Evolutionary conservation across 805 yeast genomes (phyloP).

Genomic region (Cyberlindnera veronae): DNA sequence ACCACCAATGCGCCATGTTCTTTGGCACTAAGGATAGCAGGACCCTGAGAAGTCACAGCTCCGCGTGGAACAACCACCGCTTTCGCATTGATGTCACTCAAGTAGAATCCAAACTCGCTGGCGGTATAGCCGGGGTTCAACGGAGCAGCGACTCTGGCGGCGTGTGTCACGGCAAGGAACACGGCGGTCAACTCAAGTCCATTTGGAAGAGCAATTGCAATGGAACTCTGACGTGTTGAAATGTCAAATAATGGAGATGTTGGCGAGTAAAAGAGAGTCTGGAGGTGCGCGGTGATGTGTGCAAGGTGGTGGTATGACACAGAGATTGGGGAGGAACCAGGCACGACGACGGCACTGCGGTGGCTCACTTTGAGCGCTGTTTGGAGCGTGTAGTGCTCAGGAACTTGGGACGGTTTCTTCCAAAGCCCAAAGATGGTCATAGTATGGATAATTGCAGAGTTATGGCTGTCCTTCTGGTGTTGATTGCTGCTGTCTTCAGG

Average conservation of each 20-base stretch:
- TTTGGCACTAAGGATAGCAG: too few relatives aligned
- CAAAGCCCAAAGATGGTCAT: too few relatives aligned
- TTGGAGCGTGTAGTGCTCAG: conserved; percentile 30
- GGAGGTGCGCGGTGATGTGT: conserved; percentile 44
- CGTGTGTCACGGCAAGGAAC: conserved; percentile 54
- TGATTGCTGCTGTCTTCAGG: too few relatives aligned
- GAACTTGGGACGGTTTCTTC: background rate
- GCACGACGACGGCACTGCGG: conserved; percentile 42
- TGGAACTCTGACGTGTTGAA: conserved; percentile 38
- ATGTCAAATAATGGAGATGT: conserved; percentile 39
- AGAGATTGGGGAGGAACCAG: conserved; percentile 44
- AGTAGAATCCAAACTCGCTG: conserved; percentile 59
- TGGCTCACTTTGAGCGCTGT: conserved; percentile 35
- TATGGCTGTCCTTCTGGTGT: too few relatives aligned
- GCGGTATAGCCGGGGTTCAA: conserved; percentile 61
- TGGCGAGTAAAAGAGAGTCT: conserved; percentile 40
- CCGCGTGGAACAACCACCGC: conserved; percentile 59
- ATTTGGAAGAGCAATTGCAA: conserved; percentile 62
- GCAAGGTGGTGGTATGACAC: conserved; percentile 44
- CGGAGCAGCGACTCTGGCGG: conserved; percentile 63
- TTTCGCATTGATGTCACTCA: conserved; percentile 55
- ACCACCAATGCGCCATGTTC: conserved; percentile 46
- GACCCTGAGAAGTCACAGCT: too few relatives aligned
- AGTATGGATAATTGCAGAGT: too few relatives aligned
- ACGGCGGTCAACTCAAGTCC: conserved; percentile 53